Conservation (phyloP, 148 eudicot species). For the Mesembryanthemum crystallinum region DNA sequence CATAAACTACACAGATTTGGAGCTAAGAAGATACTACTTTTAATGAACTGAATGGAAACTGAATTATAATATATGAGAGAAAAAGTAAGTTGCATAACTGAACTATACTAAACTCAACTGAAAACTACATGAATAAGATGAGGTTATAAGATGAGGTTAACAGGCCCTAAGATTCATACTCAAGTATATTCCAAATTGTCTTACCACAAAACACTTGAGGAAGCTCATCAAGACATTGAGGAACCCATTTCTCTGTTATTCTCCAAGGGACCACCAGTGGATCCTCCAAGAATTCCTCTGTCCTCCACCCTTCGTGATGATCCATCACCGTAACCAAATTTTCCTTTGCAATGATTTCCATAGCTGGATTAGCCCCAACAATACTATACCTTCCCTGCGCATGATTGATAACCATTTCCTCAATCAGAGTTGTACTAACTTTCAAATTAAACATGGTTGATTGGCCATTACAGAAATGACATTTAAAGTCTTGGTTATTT, state of each 20-base stretch:
- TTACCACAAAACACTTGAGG: slow-evolving; percentile 86
- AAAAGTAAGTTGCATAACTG: no score
- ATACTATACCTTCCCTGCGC: slow-evolving; percentile 79
- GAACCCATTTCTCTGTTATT: slow-evolving; percentile 69
- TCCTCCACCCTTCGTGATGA: slow-evolving; percentile 49
- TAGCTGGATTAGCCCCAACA: slow-evolving; percentile 78
- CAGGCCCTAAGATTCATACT: no score
- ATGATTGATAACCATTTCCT: not conserved
- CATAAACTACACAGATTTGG: no score
- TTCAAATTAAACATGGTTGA: not conserved
- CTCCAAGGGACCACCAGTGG: slow-evolving; percentile 61
- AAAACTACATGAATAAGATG: not conserved
- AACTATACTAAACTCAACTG: no score
- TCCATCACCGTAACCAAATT: slow-evolving; percentile 58
- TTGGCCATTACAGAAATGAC: no score
- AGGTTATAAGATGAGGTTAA: no score
- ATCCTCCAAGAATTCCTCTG: slow-evolving; percentile 60
- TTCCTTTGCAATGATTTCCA: slow-evolving; percentile 76
- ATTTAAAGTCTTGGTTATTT: not conserved
- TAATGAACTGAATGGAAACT: no score
- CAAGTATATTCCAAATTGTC: slow-evolving; percentile 7
- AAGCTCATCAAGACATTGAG: slow-evolving; percentile 60
- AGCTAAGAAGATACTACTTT: no score
- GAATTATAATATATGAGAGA: no score
- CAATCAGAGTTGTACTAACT: not conserved